Evolutionary conservation across 768 basidiomycete species (phyloP), one percentile per base, ranked within the genome.

Genomic region (Scleroderma citrinum): DNA sequence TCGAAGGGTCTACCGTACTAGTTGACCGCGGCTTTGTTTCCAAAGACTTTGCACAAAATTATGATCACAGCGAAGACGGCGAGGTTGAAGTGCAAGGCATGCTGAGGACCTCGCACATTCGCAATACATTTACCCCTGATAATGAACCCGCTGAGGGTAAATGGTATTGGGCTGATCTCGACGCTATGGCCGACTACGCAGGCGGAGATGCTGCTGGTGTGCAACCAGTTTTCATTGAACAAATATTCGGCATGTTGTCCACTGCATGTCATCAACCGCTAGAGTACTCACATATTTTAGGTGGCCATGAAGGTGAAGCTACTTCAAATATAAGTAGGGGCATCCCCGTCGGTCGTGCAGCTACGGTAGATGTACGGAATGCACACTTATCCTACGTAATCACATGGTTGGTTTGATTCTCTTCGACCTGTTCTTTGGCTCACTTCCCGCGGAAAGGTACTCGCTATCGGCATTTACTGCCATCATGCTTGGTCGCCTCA

Each of bases 151-250:
- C 77, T 40, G 75, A 80, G 45, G 85, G 86, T 11, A 78, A 83
- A 64, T 99, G 95, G 94, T 92, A 89, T 59, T 99, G 92, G 88
- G 80, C 80, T 17, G 92, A 98, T 62, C 76, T 92, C 6, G 76
- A 79, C 16, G 77, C 81, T 21, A 92, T 99, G 83, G 82, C 85
- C 7, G 74, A 83, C 44, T 76, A 75, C 55, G 83, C 81, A 16
- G 92, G 92, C 14, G 92, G 90, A 1, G 78, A 82, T 49, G 62
- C 69, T 6, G 80, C 77, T 17, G 72, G 76, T 37, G 85, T 95
- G 1, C 93, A 95, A 59, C 87, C 91, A 29, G 92, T 98, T 1
- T 80, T 91, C 52, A 71, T 97, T 4, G 95, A 99, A 63, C 82
- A 88, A 59, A 86, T 96, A 41, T 96, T 94, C 59, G 83, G 95